Conservation (phyloP, 257 asterid genomes). For the Linderniella brevidens region DNA sequence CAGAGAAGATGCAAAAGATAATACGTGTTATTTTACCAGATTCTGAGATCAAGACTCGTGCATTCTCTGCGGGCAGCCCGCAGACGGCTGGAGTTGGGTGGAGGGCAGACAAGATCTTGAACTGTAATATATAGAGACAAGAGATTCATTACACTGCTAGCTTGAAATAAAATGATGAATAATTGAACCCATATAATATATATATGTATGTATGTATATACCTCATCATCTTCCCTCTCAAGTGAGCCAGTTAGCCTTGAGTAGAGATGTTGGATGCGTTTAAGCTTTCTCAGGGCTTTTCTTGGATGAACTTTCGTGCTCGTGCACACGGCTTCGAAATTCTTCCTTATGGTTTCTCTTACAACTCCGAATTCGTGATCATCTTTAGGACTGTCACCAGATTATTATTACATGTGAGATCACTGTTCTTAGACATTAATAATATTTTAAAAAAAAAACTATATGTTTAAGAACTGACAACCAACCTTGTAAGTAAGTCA, state of each 20-base stretch:
- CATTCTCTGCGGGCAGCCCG: constrained; percentile 40
- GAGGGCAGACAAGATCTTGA: constrained; percentile 32
- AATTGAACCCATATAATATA: not conserved
- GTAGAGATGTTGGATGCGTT: too few species aligned
- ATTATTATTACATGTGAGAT: constrained; percentile 8
- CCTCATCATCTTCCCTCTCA: too few species aligned
- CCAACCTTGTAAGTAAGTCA: constrained; percentile 79
- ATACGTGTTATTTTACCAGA: constrained; percentile 20
- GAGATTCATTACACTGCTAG: not conserved
- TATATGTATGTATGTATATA: not conserved
- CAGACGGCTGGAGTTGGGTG: constrained; percentile 66
- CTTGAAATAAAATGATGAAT: not conserved
- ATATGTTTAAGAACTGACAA: constrained; percentile 5
- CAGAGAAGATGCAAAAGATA: not conserved
- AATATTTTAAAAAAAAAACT: constrained; percentile 6
- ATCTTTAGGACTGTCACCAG: constrained; percentile 46
- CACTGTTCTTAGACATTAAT: constrained; percentile 2
- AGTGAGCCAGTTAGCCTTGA: too few species aligned
- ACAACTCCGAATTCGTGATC: constrained; percentile 79
- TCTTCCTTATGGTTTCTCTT: constrained; percentile 60
- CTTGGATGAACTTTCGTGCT: too few species aligned
- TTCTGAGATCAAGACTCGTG: constrained; percentile 29
- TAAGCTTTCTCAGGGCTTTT: too few species aligned
- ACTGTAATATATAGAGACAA: constrained; percentile 22
- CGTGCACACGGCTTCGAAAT: constrained; percentile 33